phyloP scores from a whole-genome alignment of 2,329 filamentous ascomycete species.

The Curvularia sp. region DNA sequence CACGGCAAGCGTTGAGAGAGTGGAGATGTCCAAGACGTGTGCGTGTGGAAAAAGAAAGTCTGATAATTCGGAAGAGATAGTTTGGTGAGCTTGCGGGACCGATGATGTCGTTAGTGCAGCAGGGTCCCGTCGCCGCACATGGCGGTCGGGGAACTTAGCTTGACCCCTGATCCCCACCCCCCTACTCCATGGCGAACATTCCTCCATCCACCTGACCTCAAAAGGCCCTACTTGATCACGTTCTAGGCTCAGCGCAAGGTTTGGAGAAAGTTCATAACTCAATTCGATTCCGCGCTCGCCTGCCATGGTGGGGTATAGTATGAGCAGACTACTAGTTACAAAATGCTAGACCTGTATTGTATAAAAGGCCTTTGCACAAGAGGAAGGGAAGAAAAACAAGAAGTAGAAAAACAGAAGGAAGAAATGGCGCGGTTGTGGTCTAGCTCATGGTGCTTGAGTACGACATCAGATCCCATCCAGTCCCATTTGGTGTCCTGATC shows the following conservation, averaged over 20 bases:
- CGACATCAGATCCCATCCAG: slow-evolving; percentile 12
- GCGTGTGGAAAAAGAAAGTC: slow-evolving; percentile 14
- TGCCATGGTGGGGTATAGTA: slow-evolving; percentile 33
- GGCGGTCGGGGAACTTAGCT: slow-evolving; percentile 20
- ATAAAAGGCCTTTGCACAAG: slow-evolving; percentile 24
- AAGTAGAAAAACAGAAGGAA: slow-evolving; percentile 14
- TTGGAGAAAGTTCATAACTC: slow-evolving; percentile 10
- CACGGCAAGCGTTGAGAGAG: slow-evolving; percentile 5
- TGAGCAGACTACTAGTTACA: slow-evolving; percentile 20
- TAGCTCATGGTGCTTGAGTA: slow-evolving; percentile 11
- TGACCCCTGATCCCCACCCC: slow-evolving; percentile 15
- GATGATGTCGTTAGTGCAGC: slow-evolving; percentile 21
- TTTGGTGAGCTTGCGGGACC: slow-evolving; percentile 21
- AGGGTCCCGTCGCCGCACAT: slow-evolving; percentile 19
- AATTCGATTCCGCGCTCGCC: slow-evolving; percentile 26
- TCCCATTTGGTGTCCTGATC: slow-evolving; percentile 9
- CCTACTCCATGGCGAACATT: slow-evolving; percentile 8
- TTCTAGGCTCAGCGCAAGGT: not conserved
- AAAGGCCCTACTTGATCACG: not conserved
- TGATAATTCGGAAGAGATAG: slow-evolving; percentile 8
- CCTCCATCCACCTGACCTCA: slow-evolving; percentile 4
- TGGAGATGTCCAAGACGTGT: slow-evolving; percentile 12
- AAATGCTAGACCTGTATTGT: slow-evolving; percentile 23
- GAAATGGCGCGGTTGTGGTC: slow-evolving; percentile 12
- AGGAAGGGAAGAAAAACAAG: slow-evolving; percentile 5